These are phyloP conservation scores for Parasitella parasitica DNA, from an alignment of 371 early-diverging fungal species.

Conservation along the genomic window DNA sequence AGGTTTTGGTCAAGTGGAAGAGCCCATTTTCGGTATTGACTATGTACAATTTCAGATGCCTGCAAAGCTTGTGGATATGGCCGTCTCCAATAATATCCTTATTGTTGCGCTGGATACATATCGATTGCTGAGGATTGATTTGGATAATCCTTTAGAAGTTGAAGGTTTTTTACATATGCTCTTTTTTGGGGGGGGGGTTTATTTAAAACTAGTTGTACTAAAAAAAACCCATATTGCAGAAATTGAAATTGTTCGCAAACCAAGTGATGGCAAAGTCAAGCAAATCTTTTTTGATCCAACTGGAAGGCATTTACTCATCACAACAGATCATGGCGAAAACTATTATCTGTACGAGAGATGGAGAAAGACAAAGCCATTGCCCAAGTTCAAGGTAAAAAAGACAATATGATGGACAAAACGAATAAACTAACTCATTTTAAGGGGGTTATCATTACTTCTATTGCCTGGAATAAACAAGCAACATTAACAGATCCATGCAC, in stretches of 20 bases:
- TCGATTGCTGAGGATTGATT: conserved; percentile 75
- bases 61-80: conserved; percentile 60
- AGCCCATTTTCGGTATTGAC: conserved; percentile 76
- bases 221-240: conserved; percentile 45
- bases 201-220: too few relatives aligned
- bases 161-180: conserved; percentile 13
- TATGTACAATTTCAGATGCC: conserved; percentile 82
- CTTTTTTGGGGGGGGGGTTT: too few relatives aligned
- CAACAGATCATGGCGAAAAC: conserved; percentile 83
- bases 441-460: conserved; percentile 50
- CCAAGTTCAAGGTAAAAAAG: conserved; percentile 62
- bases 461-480: conserved; percentile 86
- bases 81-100: conserved; percentile 79
- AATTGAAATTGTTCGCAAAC: conserved; percentile 70
- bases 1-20: conserved; percentile 29
- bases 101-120: conserved; percentile 67
- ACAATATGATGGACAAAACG: conserved; percentile 17
- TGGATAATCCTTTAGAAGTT: conserved; percentile 43
- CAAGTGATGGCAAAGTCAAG: conserved; percentile 60
- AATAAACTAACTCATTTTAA: conserved; percentile 27
- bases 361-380: conserved; percentile 70
- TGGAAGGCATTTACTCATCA: conserved; percentile 82
- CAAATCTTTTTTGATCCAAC: conserved; percentile 83
- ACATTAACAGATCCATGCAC: conserved; percentile 63
- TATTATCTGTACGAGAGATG: conserved; percentile 80